A percentile compares a stretch with the other conserved stretches of the same genome.
These are phyloP conservation scores for Zygnema circumcarinatum DNA, from an alignment of 139 green algal species.

Conservation along the genomic window DNA sequence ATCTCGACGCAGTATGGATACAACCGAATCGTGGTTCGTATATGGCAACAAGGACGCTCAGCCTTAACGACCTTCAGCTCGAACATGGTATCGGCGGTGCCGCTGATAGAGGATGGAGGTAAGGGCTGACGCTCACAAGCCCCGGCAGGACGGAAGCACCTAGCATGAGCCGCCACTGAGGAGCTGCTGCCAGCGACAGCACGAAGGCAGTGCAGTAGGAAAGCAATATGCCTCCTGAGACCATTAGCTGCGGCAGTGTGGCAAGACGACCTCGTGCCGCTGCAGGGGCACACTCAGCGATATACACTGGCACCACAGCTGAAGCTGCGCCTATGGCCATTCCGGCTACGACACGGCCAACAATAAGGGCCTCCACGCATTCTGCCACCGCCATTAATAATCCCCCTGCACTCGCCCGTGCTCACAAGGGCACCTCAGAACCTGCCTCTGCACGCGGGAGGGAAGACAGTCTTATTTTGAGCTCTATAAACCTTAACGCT, in stretches of 20 bases:
- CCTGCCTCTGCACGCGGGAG: no score
- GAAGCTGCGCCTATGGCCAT: slow-evolving; percentile 89
- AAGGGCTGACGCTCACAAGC: background rate
- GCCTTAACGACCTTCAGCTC: no score
- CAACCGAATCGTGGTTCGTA: no score
- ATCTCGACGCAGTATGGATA: no score
- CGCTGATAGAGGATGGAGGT: no score
- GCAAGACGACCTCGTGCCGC: slow-evolving; percentile 77
- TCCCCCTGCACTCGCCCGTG: no score
- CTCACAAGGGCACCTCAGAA: no score
- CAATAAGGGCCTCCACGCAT: slow-evolving; percentile 71
- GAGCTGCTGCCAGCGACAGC: slow-evolving; percentile 62
- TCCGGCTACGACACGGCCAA: slow-evolving; percentile 79
- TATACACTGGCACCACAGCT: slow-evolving; percentile 92
- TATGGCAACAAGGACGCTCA: no score
- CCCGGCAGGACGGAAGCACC: slow-evolving; percentile 61
- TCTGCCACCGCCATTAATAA: slow-evolving; percentile 74
- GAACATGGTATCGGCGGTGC: no score
- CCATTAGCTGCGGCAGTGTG: slow-evolving; percentile 69
- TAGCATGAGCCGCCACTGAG: slow-evolving; percentile 79
- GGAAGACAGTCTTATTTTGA: no score
- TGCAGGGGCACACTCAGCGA: slow-evolving; percentile 80
- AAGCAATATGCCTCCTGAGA: slow-evolving; percentile 73
- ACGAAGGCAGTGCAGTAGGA: slow-evolving; percentile 72
- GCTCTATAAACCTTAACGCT: no score